phyloP scores from a whole-genome alignment of 2,329 filamentous ascomycete genomes.

The Coccinonectria pachysandricola region DNA sequence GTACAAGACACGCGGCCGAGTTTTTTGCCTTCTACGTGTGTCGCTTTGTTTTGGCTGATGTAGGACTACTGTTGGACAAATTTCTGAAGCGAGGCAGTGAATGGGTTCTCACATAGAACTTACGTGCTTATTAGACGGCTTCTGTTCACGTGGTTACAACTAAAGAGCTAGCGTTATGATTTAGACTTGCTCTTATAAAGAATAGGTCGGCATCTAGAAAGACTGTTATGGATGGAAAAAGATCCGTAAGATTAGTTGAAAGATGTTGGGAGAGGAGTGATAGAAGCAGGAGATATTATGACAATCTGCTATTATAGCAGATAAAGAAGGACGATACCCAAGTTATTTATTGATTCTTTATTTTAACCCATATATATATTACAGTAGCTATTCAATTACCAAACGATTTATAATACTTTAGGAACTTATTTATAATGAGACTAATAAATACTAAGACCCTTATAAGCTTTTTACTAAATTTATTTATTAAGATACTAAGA shows the following conservation, averaged over 20 bases:
- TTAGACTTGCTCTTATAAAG: no score
- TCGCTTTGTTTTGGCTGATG: slow-evolving; percentile 81
- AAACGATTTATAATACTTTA: no score
- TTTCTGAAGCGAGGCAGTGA: slow-evolving; percentile 94
- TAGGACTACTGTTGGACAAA: slow-evolving; percentile 82
- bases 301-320: slow-evolving; percentile 8
- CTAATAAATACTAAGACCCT: no score
- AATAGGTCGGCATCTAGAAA: no score
- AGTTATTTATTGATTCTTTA: slow-evolving; percentile 16
- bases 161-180: no score
- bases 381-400: no score
- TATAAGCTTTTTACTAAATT: no score
- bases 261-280: slow-evolving; percentile 10
- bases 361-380: slow-evolving; percentile 7
- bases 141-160: no score
- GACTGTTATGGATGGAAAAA: slow-evolving; percentile 5
- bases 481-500: no score
- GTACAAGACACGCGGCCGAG: slow-evolving; percentile 85
- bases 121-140: no score
- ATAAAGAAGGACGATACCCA: slow-evolving; percentile 19
- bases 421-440: no score
- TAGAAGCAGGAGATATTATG: slow-evolving; percentile 7
- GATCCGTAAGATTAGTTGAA: slow-evolving; percentile 10
- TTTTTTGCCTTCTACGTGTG: slow-evolving; percentile 98
- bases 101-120: slow-evolving; percentile 59